Evolutionary conservation across 192 early-diverging fungal species (phyloP), one percentile per base, ranked within the genome.

Genomic region (Rhizophagus sp.): DNA sequence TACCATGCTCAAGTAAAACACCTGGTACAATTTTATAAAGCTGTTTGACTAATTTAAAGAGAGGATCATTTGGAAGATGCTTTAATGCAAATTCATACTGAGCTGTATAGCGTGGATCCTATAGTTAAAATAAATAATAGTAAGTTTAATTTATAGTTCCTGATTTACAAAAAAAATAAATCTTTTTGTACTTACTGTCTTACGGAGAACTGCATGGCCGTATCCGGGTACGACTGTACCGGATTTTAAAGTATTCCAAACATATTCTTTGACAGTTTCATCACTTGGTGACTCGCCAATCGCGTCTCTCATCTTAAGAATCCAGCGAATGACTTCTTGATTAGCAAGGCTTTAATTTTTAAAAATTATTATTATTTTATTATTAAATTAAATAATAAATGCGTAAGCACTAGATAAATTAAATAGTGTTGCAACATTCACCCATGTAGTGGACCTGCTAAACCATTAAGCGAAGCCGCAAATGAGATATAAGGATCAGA

Each of bases 291-390:
- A 90, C 71, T 89, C 87, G 78, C 89, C 84, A 79, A 99, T 91
- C 83, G 91, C 89, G 82, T 96, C 90, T 80, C 92, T 88, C 94
- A 99, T 93, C 88, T 97, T 95, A 70, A 95, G 83, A 85, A 93
- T 96, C 96, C 96, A 99, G 83, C 96, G 93, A 79, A 99, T 92
- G 49, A 99, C 98, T 87, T 99, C 98, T 90, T 99, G 98, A 96
- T 99, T 99, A 81, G 98, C 98, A 73, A 99, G 94, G 83, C 78
- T 79, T 30, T 68, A 68, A 67, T 25, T 33, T 73, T 33, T 1
- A 17, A n/a, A 5, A 6, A 19, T n/a, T 71, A n/a, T n/a, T 72
- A 7, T 71, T 2, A 12, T 39, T 72, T 30, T 30, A 1, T 30
- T 30, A 47, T 22, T 36, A 75, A 75, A 11, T n/a, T n/a, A n/a